Conservation (phyloP, 192 early-diverging fungal genomes). For the Jimgerdemannia lactiflua region DNA sequence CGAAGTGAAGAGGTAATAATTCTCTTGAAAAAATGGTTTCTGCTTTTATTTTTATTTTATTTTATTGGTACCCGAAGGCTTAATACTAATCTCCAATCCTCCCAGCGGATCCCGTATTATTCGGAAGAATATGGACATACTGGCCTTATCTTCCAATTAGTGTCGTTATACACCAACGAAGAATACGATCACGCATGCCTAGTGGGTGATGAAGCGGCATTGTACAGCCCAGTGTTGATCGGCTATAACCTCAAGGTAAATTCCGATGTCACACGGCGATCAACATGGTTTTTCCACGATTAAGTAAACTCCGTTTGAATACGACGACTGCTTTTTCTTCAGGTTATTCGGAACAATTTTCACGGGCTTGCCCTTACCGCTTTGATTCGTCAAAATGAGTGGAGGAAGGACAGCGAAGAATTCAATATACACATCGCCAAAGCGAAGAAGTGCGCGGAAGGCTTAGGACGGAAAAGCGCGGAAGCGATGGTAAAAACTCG, state of each 20-base stretch:
- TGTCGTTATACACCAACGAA: neutral
- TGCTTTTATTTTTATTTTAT: too few relatives aligned
- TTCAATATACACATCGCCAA: neutral
- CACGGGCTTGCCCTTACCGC: neutral
- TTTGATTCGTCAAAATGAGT: neutral
- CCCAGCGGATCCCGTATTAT: neutral
- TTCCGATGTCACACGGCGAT: too few relatives aligned
- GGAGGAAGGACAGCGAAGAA: neutral
- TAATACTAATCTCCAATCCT: too few relatives aligned
- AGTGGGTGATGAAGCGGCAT: neutral
- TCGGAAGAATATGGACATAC: neutral
- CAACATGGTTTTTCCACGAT: too few relatives aligned
- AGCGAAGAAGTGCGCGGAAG: neutral
- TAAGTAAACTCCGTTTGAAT: neutral
- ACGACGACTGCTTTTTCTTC: neutral
- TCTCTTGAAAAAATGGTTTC: neutral
- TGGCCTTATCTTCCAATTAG: neutral
- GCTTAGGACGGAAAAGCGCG: neutral
- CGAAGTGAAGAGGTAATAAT: neutral
- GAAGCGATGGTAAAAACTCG: neutral
- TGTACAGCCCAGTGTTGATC: neutral
- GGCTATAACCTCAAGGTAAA: neutral
- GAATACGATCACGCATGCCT: neutral
- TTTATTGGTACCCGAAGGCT: too few relatives aligned
- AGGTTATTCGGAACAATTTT: neutral